phyloP scores from a whole-genome alignment of 2,329 filamentous ascomycete genomes.

The Hypoxylon sp. region DNA sequence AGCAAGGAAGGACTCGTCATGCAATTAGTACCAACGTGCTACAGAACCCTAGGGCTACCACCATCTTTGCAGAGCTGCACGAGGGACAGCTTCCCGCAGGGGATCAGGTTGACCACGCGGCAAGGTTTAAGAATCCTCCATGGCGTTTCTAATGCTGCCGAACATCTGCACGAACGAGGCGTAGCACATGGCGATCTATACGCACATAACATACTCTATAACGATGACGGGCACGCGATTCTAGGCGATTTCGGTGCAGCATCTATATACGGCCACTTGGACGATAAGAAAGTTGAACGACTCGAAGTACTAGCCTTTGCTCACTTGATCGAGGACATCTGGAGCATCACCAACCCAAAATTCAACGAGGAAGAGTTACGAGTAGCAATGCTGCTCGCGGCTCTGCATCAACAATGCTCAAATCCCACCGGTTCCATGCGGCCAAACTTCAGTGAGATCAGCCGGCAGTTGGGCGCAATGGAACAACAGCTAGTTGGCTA shows the following conservation, averaged over 20 bases:
- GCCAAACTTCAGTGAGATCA: slow-evolving; percentile 55
- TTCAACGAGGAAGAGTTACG: slow-evolving; percentile 33
- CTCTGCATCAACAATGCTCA: slow-evolving; percentile 53
- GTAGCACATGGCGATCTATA: slow-evolving; percentile 65
- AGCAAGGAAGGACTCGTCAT: slow-evolving; percentile 62
- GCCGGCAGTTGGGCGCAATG: slow-evolving; percentile 42
- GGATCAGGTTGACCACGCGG: slow-evolving; percentile 50
- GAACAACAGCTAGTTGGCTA: slow-evolving; percentile 25
- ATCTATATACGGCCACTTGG: slow-evolving; percentile 59
- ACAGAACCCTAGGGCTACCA: slow-evolving; percentile 61
- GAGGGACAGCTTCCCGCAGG: slow-evolving; percentile 59
- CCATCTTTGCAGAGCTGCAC: slow-evolving; percentile 64
- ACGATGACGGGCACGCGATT: slow-evolving; percentile 59
- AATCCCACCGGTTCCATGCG: slow-evolving; percentile 48
- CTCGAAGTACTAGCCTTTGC: slow-evolving; percentile 65
- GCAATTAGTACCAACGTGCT: slow-evolving; percentile 62
- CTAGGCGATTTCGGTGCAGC: slow-evolving; percentile 65
- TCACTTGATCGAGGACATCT: slow-evolving; percentile 63
- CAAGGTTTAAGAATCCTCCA: slow-evolving; percentile 57
- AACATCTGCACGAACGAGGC: slow-evolving; percentile 61
- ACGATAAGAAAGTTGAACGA: slow-evolving; percentile 56
- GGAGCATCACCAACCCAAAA: slow-evolving; percentile 54
- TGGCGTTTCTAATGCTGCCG: slow-evolving; percentile 60
- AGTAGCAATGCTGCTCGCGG: slow-evolving; percentile 47
- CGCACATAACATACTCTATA: slow-evolving; percentile 64